Conservation (phyloP, 352 stramenopile species). For the Pythium rhizo-oryzae region DNA sequence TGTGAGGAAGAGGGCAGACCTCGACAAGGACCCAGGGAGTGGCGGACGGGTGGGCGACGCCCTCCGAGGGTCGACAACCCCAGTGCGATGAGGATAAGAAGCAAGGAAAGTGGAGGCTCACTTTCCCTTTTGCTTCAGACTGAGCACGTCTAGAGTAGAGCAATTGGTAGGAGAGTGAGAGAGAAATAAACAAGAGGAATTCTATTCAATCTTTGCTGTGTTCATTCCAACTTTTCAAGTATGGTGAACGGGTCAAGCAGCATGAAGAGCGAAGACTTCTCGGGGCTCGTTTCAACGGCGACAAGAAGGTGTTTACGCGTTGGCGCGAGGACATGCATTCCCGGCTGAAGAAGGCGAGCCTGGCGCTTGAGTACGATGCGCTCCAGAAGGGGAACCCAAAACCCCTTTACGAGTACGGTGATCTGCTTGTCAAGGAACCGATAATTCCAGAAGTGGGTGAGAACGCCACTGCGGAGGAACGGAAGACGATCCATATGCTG, state of each 20-base stretch:
- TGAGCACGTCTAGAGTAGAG: neutral
- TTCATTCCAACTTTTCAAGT: conserved; percentile 1
- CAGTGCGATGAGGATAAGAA: neutral
- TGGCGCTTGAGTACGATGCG: neutral
- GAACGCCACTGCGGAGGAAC: neutral
- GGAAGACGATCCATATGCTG: conserved; percentile 5
- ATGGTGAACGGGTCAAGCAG: neutral
- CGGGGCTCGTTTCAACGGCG: neutral
- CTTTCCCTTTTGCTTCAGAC: conserved; percentile 1
- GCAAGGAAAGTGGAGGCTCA: neutral
- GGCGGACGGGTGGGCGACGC: no score
- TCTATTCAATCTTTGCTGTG: neutral
- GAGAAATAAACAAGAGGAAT: neutral
- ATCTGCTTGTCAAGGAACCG: conserved; percentile 8
- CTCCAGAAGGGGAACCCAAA: neutral
- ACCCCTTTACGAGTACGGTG: conserved; percentile 6
- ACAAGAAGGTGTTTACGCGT: neutral
- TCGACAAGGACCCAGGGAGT: no score
- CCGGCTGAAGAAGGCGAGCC: neutral
- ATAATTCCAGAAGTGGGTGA: conserved; percentile 9
- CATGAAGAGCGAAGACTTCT: conserved; percentile 2
- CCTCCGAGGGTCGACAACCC: no score
- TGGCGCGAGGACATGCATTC: neutral
- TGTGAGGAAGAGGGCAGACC: no score
- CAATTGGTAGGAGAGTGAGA: neutral